These are phyloP conservation scores for Megacollybia marginata DNA, from an alignment of 768 basidiomycete genomes.

Conservation along the genomic window DNA sequence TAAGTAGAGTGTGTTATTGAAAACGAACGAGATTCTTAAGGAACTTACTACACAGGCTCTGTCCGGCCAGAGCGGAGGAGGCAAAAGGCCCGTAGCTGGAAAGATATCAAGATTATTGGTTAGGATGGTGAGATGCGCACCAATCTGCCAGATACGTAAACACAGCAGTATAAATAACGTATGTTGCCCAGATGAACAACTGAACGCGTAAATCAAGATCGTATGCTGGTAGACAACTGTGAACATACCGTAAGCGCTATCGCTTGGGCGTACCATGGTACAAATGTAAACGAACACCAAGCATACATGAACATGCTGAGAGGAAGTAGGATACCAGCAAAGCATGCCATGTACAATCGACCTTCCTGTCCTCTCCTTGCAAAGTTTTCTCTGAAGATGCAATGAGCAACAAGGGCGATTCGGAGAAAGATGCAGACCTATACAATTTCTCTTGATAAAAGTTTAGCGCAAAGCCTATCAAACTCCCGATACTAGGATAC, in stretches of 20 bases:
- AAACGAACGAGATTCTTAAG: not conserved
- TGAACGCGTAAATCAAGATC: constrained; percentile 7
- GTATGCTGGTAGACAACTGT: not conserved
- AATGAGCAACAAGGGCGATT: not conserved
- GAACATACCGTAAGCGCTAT: constrained; percentile 41
- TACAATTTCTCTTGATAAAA: constrained; percentile 44
- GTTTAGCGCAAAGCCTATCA: constrained; percentile 39
- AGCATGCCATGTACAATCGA: constrained; percentile 49
- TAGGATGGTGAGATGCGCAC: constrained; percentile 22
- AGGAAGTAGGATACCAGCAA: constrained; percentile 47
- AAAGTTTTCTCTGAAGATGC: constrained; percentile 21
- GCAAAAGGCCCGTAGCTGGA: constrained; percentile 52
- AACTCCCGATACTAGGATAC: constrained; percentile 43
- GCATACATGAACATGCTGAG: constrained; percentile 66
- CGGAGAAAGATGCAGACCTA: constrained; percentile 21
- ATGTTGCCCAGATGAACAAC: constrained; percentile 45
- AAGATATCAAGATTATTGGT: not conserved
- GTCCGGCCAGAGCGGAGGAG: constrained; percentile 62
- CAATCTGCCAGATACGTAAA: constrained; percentile 62
- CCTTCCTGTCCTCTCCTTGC: constrained; percentile 43
- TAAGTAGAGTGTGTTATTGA: constrained; percentile 12
- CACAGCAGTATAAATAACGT: constrained; percentile 49
- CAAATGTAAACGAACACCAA: constrained; percentile 47
- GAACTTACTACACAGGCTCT: constrained; percentile 48
- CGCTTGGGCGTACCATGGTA: constrained; percentile 56